Conservation (phyloP, 2,329 filamentous ascomycete species). For the Huntiella decipiens region DNA sequence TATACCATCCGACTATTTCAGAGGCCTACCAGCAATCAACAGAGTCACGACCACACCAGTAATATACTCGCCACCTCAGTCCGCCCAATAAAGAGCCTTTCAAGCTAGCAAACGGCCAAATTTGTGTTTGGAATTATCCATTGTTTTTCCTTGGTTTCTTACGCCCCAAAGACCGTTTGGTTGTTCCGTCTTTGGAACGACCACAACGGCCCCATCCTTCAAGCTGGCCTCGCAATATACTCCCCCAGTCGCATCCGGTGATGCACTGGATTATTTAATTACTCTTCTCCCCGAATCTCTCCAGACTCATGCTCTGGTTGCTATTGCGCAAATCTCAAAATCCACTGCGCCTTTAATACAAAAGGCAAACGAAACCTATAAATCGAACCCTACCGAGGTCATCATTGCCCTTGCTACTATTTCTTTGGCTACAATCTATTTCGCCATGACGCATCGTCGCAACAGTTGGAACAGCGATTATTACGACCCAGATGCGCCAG, state of each 20-base stretch:
- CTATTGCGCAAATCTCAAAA: constrained; percentile 16
- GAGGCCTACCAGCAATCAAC: no score
- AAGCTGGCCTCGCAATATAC: constrained; percentile 44
- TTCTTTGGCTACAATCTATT: constrained; percentile 20
- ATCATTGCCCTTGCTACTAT: constrained; percentile 30
- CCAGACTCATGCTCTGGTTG: constrained; percentile 31
- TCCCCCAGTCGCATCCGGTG: constrained; percentile 18
- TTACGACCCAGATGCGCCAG: constrained; percentile 16
- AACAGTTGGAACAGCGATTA: constrained; percentile 26
- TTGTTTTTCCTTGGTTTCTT: neutral
- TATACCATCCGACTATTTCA: no score
- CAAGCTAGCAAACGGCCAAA: no score
- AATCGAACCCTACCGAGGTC: constrained; percentile 28
- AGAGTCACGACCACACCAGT: no score
- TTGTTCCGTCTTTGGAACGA: constrained; percentile 8
- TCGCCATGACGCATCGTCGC: constrained; percentile 32
- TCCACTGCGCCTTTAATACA: constrained; percentile 27
- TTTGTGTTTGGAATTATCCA: neutral
- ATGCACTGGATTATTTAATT: constrained; percentile 38
- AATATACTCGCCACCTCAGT: no score
- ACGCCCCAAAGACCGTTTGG: constrained; percentile 1
- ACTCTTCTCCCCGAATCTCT: constrained; percentile 28
- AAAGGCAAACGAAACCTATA: constrained; percentile 32
- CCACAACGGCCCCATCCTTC: constrained; percentile 6
- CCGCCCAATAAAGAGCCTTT: no score